Base-by-base conservation (phyloP, 1,284 basidiomycete genomes). In the Mrakiaceae sp. region DNA sequence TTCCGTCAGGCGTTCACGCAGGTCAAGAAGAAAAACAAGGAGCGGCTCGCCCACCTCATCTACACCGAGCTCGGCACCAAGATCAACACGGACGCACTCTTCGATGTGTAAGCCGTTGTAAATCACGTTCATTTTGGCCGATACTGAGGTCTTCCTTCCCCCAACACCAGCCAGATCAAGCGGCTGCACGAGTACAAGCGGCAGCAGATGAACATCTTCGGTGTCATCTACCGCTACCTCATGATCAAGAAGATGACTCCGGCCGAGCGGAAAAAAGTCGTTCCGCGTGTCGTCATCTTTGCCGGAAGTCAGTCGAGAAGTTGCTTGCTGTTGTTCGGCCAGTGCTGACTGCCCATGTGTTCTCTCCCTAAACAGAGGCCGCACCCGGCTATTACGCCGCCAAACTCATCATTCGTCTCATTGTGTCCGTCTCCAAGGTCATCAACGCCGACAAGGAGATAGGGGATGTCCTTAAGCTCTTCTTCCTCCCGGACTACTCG, bases 131-230 rank as follows among this genome's bases (percentile, higher is more conserved):
- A 39, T 43, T 66, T 7, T 53, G 62, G 27, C 55, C 63, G 27
- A 27, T 27, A 27, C 27, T 27, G 27, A 27, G 27, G 27, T 27
- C 27, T 27, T 27, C 27, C 27, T 27, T 27, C 27, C 27, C 2
- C 27, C 27, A 27, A 27, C 27, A 1, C 27, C 27, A 27, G 27
- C 27, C 27, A 27, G 27, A 27, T 27, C 27, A 27, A 27, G 27
- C 27, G 88, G 70, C 75, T 91, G 70, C 87, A 90, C 64, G 87
- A 92, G 79, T 94, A 94, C 76, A 95, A 94, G 82, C 84, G 94
- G 73, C 94, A 95, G 79, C 80, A 79, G 59, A 84, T 93, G 82
- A 81, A 91, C 74, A 88, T 90, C 69, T 79, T 90, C 58, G 89
- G 88, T 65, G 87, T 93, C 68, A 86, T 95, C 70, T 85, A 92